Percentiles rank a stretch among this genome's conserved stretches.
These are phyloP conservation scores for Microstegium vimineum DNA, from an alignment of 176 grass and related monocot species.

Conservation along the genomic window DNA sequence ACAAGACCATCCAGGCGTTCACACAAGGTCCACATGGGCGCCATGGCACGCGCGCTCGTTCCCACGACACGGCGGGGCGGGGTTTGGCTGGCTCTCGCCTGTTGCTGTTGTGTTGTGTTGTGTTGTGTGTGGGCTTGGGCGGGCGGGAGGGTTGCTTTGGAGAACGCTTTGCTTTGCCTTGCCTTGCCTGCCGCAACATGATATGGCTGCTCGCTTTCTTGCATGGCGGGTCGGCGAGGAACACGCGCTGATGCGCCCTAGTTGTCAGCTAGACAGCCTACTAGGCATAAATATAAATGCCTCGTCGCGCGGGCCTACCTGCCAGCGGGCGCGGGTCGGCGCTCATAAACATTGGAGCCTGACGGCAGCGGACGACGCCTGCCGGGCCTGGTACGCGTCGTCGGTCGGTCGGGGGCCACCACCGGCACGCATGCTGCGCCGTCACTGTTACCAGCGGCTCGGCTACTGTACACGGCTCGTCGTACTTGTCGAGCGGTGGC, in stretches of 20 bases:
- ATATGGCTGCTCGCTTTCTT: too few species aligned
- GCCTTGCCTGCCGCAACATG: too few species aligned
- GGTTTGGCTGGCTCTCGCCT: background rate
- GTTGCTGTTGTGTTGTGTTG: too few species aligned
- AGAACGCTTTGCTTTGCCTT: too few species aligned
- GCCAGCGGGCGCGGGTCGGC: background rate
- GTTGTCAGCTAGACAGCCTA: background rate
- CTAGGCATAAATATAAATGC: background rate
- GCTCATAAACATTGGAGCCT: background rate
- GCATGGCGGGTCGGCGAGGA: constrained; percentile 45
- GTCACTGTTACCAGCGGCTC: background rate
- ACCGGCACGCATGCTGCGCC: background rate
- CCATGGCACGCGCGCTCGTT: background rate
- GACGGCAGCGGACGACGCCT: background rate
- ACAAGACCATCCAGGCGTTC: background rate
- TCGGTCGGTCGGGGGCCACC: background rate
- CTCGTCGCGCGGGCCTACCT: background rate
- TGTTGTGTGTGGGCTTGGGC: too few species aligned
- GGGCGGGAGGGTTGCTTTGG: too few species aligned
- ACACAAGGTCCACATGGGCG: background rate
- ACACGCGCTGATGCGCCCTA: constrained; percentile 9
- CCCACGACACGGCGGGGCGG: background rate
- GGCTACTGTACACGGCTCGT: too few species aligned
- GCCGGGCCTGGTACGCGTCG: background rate
- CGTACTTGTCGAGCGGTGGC: too few species aligned